These are phyloP conservation scores for Auriculariales sp. DNA, from an alignment of 768 basidiomycete genomes.

Conservation along the genomic window DNA sequence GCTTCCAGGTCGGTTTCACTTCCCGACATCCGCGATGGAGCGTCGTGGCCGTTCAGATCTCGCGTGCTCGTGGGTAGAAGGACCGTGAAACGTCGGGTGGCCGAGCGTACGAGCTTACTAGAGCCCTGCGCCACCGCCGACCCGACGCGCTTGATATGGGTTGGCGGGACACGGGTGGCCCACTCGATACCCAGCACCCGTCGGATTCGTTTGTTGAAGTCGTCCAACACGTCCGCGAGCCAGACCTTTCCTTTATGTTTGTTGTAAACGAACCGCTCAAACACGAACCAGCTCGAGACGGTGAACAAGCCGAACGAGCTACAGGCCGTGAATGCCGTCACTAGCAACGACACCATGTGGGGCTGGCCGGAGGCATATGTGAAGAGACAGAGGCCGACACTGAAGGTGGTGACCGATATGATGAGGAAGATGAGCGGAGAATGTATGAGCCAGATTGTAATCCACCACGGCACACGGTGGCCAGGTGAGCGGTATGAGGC, in stretches of 20 bases:
- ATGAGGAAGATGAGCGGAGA: conserved; percentile 75
- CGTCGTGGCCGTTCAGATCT: conserved; percentile 36
- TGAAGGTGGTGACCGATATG: conserved; percentile 72
- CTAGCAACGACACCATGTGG: conserved; percentile 47
- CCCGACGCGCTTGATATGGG: background rate
- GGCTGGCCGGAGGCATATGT: conserved; percentile 58
- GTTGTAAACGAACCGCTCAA: conserved; percentile 49
- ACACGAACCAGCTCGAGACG: conserved; percentile 61
- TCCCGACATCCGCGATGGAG: background rate
- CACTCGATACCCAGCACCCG: conserved; percentile 14
- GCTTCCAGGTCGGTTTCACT: no score
- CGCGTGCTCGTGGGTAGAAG: background rate
- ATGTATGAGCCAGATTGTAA: conserved; percentile 75
- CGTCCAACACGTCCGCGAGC: conserved; percentile 44
- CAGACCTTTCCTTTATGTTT: conserved; percentile 54
- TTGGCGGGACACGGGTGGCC: conserved; percentile 4
- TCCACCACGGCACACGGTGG: conserved; percentile 70
- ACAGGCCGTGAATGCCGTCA: conserved; percentile 62
- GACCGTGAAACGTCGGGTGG: background rate
- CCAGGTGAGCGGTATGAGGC: conserved; percentile 72
- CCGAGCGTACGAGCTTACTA: background rate
- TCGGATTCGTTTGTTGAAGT: conserved; percentile 22
- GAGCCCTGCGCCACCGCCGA: background rate
- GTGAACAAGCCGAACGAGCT: conserved; percentile 58
- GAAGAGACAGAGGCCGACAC: conserved; percentile 61